Percentiles rank a stretch among this genome's conserved stretches.
These are phyloP conservation scores for Cystobasidium tubakii DNA, from an alignment of 768 basidiomycete genomes.

Conservation along the genomic window DNA sequence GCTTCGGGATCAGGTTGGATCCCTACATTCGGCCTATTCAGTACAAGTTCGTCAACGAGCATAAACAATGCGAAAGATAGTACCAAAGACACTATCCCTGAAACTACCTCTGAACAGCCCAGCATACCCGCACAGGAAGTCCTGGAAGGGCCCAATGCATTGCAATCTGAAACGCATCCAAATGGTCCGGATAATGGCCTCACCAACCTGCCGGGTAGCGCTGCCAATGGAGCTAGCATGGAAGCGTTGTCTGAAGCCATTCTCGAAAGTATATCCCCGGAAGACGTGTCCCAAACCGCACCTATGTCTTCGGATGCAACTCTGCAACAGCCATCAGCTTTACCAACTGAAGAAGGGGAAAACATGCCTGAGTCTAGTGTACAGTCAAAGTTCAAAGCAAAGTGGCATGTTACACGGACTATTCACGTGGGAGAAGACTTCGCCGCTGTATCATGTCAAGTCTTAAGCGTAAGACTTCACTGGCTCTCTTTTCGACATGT, in stretches of 20 bases:
- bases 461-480: neutral
- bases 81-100: neutral
- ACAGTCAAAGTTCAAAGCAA: neutral
- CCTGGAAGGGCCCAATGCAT: too few relatives aligned
- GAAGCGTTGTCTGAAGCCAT: neutral
- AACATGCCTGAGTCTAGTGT: neutral
- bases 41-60: neutral
- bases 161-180: neutral
- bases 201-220: neutral
- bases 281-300: neutral
- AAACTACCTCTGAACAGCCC: too few relatives aligned
- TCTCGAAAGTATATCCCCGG: neutral
- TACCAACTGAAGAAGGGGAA: neutral
- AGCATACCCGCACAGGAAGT: too few relatives aligned
- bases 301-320: neutral
- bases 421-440: neutral
- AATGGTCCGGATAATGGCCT: neutral
- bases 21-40: neutral
- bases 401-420: neutral
- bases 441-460: neutral
- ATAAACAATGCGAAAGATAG: neutral
- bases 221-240: neutral
- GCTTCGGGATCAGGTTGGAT: neutral
- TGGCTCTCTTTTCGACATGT: too few relatives aligned
- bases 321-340: neutral